Evolutionary conservation across 768 basidiomycete species (phyloP), one percentile per base, ranked within the genome.

Genomic region (Lactifluus pinguis): DNA sequence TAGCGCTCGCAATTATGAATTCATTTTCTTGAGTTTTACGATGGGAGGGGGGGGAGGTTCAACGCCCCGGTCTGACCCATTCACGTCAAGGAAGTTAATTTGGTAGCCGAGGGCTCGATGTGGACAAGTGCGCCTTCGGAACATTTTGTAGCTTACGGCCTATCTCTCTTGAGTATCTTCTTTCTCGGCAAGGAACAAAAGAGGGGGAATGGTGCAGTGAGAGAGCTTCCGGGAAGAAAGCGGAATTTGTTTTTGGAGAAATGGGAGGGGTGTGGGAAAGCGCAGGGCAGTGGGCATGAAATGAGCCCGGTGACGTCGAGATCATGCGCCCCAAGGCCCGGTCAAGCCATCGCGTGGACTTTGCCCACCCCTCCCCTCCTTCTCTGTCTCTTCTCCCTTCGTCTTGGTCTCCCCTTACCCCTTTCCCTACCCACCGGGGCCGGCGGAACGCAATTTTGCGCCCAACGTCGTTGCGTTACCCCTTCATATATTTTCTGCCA

Each of bases 401-500:
- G 5, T 21, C 44, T 10, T 14, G 14, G 17, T 1, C 36, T 19
- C 29, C 38, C 29, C 11, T 7, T 2, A 36, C 25, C 38, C 47
- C 15, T 54, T 42, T 13, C 41, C 53, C 53, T 41, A 6, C 9
- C 4, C 25, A 4, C 21, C 48, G 29, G 30, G 1, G 5, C 30
- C 49, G 59, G 53, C 52, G n/a, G 45, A 60, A 51, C 38, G 55
- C 60, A 55, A 50, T 45, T 45, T 49, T 30, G 32, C 41, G 21
- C 9, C 30, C 45, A 15, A 15, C 21, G 29, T 50, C 48, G 42
- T 41, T 60, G 32, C 45, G 4, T 34, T 17, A 14, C 25, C 45
- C 21, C 19, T 52, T 38, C 45, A 47, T 44, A 19, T 32, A 47
- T 44, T 32, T 32, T 29, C 0, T 1, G 7, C 9, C 5, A 34